Evolutionary conservation across 1,284 basidiomycete species (phyloP), one percentile per base, ranked within the genome.

Genomic region (Hemileia vastatrix): DNA sequence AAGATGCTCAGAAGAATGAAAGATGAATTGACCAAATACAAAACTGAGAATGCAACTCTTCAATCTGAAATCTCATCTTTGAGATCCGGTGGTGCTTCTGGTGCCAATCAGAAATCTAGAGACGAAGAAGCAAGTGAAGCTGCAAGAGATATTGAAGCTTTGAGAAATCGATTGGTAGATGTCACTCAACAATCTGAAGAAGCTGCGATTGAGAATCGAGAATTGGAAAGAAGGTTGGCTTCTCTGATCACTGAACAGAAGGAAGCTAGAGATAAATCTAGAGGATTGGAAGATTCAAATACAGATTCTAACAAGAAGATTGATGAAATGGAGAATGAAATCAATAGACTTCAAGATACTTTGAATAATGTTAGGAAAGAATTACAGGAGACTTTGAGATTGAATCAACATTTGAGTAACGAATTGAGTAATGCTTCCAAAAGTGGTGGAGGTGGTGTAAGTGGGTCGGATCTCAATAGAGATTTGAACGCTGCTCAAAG

Each of bases 1-100:
- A 97, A 96, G 79, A 94, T 98, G 86, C 88, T 97, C 80, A 86
- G 91, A 68, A 85, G 89, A 70, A 92, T 97, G 87, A 92, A 93
- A 76, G 80, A 78, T 76, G 72, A 72, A 75, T 76, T 70, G 54
- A n/a, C 69, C 49, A 72, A 70, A 66, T 67, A 70, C 67, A 72
- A 73, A 64, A 68, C 67, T 27, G 73, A 73, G 65, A 75, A 75
- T 64, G 70, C 71, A 32, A 65, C 64, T 47, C 63, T 75, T 43
- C 72, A 72, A 57, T 64, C 65, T 54, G 67, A 64, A n/a, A 47
- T 64, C 11, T 55, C 63, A n/a, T 48, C 51, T 19, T 18, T 52
- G 19, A 47, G 49, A 40, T 44, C 61, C 19, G 65, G 64, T 18
- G 32, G 24, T 21, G 36, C 19, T 11, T 19, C 24, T 18, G 44